Base-by-base conservation (phyloP, 306 rosid species). In the Bauhinia variegata region DNA sequence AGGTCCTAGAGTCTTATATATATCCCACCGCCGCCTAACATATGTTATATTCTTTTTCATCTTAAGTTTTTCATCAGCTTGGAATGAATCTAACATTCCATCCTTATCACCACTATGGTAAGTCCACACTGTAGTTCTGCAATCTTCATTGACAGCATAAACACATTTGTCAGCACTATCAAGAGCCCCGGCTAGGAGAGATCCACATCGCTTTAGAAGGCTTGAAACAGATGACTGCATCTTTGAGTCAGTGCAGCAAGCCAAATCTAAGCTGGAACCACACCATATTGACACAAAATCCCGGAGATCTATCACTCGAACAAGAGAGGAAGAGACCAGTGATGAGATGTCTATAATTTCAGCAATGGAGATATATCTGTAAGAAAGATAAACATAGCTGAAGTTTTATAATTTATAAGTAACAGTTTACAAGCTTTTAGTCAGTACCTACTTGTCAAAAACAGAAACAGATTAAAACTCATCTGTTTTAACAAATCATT, bases 91-190 rank as follows among this genome's bases (percentile, higher is more conserved):
- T 32, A 89, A 76, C 19, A 49, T 48, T 15, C 85, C 96, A 63
- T 92, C 89, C 54, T 60, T 81, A 37, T 73, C 74, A 62, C 81
- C 85, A 78, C 63, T 86, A 69, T 56, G 75, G 70, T 82, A 92
- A 7, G 92, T 92, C 97, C 96, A 92, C 14, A 92, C 92, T 4
- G 96, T 92, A 70, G 87, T 87, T 79, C 89, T 82, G 72, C 95
- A 92, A 75, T 92, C 96, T 32, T 83, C 90, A 65, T 72, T 54
- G 43, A 92, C 71, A 54, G 90, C 92, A 73, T 92, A 71, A 68
- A 82, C 34, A 79, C 97, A 89, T 36, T 82, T 87, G 44, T 62
- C 79, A 11, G 64, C 56, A 77, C 71, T 84, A 58, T 84, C 86
- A 32, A 56, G 70, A 63, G 77, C 49, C 55, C 95, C 92, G 41